These are phyloP conservation scores for Phialocephala sp. DNA, from an alignment of 2,329 filamentous ascomycete species.

Conservation along the genomic window DNA sequence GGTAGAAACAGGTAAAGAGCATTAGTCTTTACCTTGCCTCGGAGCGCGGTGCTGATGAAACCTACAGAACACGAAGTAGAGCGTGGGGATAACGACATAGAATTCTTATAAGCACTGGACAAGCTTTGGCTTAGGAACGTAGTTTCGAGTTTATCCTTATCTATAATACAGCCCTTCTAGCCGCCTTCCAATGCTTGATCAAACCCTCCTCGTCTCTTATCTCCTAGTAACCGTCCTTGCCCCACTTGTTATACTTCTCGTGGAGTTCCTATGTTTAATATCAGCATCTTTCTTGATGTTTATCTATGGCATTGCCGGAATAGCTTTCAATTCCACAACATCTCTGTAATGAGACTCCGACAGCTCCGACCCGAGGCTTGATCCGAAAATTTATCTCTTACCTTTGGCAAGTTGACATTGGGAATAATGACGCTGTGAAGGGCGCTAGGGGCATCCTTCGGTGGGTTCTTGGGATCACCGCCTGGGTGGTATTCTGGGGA, in stretches of 20 bases:
- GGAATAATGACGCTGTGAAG: slow-evolving; percentile 94
- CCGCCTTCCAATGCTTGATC: slow-evolving; percentile 12
- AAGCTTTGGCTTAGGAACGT: slow-evolving; percentile 10
- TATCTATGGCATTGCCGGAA: neutral
- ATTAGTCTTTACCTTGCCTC: too few relatives aligned
- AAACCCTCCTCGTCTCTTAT: slow-evolving; percentile 38
- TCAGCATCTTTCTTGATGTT: neutral
- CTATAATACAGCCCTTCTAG: slow-evolving; percentile 37
- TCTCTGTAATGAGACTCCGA: neutral
- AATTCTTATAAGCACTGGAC: neutral
- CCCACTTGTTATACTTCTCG: slow-evolving; percentile 99
- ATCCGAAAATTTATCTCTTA: slow-evolving; percentile 48
- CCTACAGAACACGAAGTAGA: neutral
- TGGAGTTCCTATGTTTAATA: slow-evolving; percentile 71
- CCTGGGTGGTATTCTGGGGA: slow-evolving; percentile 60
- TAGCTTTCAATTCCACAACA: neutral
- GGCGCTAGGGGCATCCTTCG: slow-evolving; percentile 91
- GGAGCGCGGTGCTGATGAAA: too few relatives aligned
- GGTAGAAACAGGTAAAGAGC: neutral
- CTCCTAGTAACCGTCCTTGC: slow-evolving; percentile 81
- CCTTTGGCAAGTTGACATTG: slow-evolving; percentile 90
- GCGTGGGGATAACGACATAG: neutral
- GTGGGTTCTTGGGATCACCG: slow-evolving; percentile 75
- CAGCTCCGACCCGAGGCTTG: neutral
- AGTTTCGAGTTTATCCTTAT: slow-evolving; percentile 31